Evolutionary conservation across 2,329 filamentous ascomycete species (phyloP).

Genomic region (Pseudonectria foliicola): DNA sequence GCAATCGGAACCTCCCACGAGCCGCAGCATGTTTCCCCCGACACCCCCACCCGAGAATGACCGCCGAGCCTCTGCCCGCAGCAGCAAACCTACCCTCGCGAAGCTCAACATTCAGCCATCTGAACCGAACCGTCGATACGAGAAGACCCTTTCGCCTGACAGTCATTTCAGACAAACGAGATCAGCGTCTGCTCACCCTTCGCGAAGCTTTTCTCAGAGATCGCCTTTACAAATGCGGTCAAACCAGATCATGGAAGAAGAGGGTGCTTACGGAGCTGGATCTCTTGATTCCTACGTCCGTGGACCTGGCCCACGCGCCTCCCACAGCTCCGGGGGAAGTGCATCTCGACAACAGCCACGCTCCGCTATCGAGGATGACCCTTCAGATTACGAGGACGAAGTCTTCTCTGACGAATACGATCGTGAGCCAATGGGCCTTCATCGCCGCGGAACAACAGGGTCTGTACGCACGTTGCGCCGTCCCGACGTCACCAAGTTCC

Average conservation of each 20-base stretch:
- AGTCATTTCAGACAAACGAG: conserved; percentile 30
- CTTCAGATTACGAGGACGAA: conserved; percentile 61
- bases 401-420: conserved; percentile 66
- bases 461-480: conserved; percentile 50
- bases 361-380: conserved; percentile 76
- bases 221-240: conserved; percentile 24
- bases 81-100: conserved; percentile 54
- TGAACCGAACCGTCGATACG: conserved; percentile 45
- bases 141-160: conserved; percentile 44
- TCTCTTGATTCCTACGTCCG: conserved; percentile 58
- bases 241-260: conserved; percentile 40
- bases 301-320: conserved; percentile 31
- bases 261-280: conserved; percentile 60
- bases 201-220: conserved; percentile 37
- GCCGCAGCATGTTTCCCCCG: conserved; percentile 84
- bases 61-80: conserved; percentile 57
- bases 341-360: conserved; percentile 39
- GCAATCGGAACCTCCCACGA: conserved; percentile 75
- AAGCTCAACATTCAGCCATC: conserved; percentile 54
- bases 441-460: conserved; percentile 33
- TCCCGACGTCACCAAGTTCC: conserved; percentile 67
- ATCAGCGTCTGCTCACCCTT: conserved; percentile 39
- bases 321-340: conserved; percentile 25
- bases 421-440: conserved; percentile 68
- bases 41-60: conserved; percentile 94